Base-by-base conservation (phyloP, 768 basidiomycete species). In the Tephrocybe sp. region DNA sequence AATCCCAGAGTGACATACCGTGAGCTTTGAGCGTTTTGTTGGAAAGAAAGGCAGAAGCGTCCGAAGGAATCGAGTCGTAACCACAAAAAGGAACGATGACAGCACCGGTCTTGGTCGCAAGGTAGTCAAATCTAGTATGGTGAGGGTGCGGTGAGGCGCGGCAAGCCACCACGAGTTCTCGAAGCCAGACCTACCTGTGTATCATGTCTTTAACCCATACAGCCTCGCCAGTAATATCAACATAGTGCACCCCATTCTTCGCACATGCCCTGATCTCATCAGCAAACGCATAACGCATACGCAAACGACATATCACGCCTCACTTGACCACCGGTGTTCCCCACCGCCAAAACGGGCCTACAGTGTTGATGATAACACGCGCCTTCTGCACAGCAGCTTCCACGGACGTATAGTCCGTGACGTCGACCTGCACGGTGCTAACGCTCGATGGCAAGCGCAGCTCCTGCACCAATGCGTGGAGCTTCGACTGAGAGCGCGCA, bases 51-150 rank as follows among this genome's bases (percentile, higher is more conserved):
- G 83, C 79, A 10, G 79, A 67, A 38, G 88, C 64, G 62, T 97
- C 93, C 3, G 85, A 81, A 3, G 90, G 90, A 24, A 91, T 60
- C 1, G 88, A 91, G 64, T 92, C 90, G 53, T 89, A 77, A 2
- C 86, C 93, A 48, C 84, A 88, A 1, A 83, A 75, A 20, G 90
- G 90, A 17, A 97, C 77, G 57, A 98, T 86, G 56, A 90, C 79
- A 4, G 90, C 75, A 38, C 81, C 79, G 1, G 80, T 84, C 61
- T 84, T 81, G 9, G 76, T 81, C 0, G 94, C 93, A 10, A 75
- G 65, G 57, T 80, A 87, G 65, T 93, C 85, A 60, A 81, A 86
- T 52, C 88, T 92, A n/a, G n/a, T n/a, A n/a, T n/a, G n/a, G n/a
- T n/a, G n/a, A n/a, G 17, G 17, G 36, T 7, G 32, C 41, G 3